Evolutionary conservation across 768 basidiomycete genomes (phyloP), one percentile per base, ranked within the genome.

Genomic region (Lentinula raphanica): DNA sequence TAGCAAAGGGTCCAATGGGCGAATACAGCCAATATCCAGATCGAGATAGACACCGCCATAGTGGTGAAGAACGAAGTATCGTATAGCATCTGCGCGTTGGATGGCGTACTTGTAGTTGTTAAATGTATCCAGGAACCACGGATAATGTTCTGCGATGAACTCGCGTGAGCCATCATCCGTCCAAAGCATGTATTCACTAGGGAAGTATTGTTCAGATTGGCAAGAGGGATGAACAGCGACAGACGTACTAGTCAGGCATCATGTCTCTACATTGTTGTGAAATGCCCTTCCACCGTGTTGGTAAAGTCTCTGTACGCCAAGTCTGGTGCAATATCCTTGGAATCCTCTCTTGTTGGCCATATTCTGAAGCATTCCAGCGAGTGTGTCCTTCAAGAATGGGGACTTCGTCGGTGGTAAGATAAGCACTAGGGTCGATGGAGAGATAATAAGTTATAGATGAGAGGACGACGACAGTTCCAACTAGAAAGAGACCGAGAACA

Each of bases 271-370:
- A 98, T 28, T 78, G 85, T 69, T 92, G 80, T 27, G 94, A 94
- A 45, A 94, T 79, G 39, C 74, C 76, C 60, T 82, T 81, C 95
- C 95, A 99, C 60, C 82, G 80, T 44, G 77, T 72, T 2, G 97
- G 97, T 23, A 99, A 77, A 0, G 81, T 82, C 56, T 95, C 88
- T 9, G 89, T 86, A 78, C 95, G 97, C 97, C 97, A 99, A 23
- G 97, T 98, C 81, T 98, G 96, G 72, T 99, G 97, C 49, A 99
- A 82, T 58, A 99, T 91, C 51, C 92, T 83, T 3, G 95, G 97
- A 36, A 98, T 86, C 63, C 80, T 84, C 67, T 97, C 90, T 38
- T 83, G 74, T 61, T 79, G 76, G 58, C 77, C 80, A 63, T 85
- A 80, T 25, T 82, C 76, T 3, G 86, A 69, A 25, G 85, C 81